Percentiles rank a stretch among this genome's conserved stretches.
Evolutionary conservation across 2,329 filamentous ascomycete species (phyloP).

Genomic region (Aspergillus sp.): DNA sequence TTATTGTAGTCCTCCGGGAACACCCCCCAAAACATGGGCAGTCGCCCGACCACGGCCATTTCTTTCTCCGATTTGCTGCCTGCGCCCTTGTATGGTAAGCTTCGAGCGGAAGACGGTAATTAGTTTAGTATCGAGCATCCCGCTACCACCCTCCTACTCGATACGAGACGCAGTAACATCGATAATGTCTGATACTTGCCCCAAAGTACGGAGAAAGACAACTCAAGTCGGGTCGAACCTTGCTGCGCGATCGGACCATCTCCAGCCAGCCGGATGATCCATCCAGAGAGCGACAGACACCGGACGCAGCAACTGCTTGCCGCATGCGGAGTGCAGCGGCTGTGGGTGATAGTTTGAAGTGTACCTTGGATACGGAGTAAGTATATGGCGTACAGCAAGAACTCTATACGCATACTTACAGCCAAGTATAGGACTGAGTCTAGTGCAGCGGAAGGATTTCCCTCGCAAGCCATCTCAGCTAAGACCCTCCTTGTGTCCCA

Average conservation of each 20-base stretch:
- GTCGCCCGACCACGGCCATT: constrained; percentile 2
- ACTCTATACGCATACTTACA: constrained; percentile 1
- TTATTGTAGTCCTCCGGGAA: neutral
- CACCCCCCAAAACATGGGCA: neutral
- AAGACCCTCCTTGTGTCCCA: neutral
- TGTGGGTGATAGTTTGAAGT: neutral
- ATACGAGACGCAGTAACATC: neutral
- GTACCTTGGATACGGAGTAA: neutral
- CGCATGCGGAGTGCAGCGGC: constrained; percentile 23
- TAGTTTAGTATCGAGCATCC: neutral
- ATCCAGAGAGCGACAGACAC: constrained; percentile 1
- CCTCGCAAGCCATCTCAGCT: neutral
- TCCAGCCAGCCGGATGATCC: constrained; percentile 11
- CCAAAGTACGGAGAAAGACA: neutral
- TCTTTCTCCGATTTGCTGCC: constrained; percentile 17
- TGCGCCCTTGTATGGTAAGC: neutral
- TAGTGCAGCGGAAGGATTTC: neutral
- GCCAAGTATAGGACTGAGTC: neutral
- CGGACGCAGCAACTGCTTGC: constrained; percentile 13
- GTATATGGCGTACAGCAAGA: neutral
- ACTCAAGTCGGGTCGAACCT: constrained; percentile 8
- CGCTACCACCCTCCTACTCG: neutral
- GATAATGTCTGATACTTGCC: neutral
- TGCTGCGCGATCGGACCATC: constrained; percentile 8
- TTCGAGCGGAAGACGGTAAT: neutral